phyloP scores from a whole-genome alignment of 1,284 basidiomycete genomes.

The Microbotryum intermedium region DNA sequence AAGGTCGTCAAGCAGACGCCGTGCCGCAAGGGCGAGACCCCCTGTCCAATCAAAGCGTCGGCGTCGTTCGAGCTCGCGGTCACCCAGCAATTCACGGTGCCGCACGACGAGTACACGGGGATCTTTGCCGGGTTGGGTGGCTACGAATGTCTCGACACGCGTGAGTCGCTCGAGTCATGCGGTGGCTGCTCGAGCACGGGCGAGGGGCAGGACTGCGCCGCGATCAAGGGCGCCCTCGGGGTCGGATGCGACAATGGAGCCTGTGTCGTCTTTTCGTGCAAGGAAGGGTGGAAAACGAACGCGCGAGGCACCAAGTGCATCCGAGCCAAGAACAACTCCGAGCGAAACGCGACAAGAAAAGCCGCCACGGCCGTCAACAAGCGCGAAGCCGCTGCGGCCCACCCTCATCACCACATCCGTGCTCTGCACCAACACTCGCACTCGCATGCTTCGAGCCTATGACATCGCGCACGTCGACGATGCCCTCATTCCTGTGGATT shows the following conservation, averaged over 20 bases:
- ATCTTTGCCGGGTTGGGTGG: constrained; percentile 3
- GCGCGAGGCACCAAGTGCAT: constrained; percentile 19
- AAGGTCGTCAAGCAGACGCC: constrained; percentile 7
- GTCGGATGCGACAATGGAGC: constrained; percentile 44
- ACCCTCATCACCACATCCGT: too few species aligned
- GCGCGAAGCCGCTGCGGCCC: too few species aligned
- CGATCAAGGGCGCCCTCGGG: constrained; percentile 55
- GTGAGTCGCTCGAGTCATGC: constrained; percentile 46
- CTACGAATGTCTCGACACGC: constrained; percentile 43
- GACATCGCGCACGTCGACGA: too few species aligned
- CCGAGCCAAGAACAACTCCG: background rate
- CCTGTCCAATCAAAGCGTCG: constrained; percentile 31
- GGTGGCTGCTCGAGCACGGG: constrained; percentile 61
- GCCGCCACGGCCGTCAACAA: too few species aligned
- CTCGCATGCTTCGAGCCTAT: too few species aligned
- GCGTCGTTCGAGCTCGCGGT: constrained; percentile 6
- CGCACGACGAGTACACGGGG: background rate
- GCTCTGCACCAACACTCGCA: too few species aligned
- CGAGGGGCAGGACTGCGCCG: constrained; percentile 60
- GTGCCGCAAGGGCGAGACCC: constrained; percentile 30
- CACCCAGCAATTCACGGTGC: constrained; percentile 1
- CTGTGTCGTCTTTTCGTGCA: constrained; percentile 32
- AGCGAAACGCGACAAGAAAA: too few species aligned
- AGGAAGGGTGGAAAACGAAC: constrained; percentile 9
- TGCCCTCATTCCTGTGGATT: too few species aligned